These are phyloP conservation scores for Dioscorea dumetorum DNA, from an alignment of 106 monocot genomes.

Conservation along the genomic window DNA sequence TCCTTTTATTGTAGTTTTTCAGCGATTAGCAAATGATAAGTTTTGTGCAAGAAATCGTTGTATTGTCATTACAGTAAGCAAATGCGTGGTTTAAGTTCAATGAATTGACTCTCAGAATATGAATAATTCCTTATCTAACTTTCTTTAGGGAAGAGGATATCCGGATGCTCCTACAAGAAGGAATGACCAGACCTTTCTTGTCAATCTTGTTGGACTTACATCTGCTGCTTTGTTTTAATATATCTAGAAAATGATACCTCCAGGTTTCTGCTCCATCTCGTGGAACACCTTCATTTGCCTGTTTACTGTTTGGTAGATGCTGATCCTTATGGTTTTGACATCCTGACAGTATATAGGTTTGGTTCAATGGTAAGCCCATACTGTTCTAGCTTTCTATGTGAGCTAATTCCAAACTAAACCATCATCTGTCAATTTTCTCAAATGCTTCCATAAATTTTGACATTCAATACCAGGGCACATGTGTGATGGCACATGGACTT, in stretches of 20 bases:
- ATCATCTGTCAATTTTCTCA: no score
- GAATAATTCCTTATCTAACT: background rate
- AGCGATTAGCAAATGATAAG: conserved; percentile 89
- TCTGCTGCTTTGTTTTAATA: no score
- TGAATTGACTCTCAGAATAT: background rate
- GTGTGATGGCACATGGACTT: no score
- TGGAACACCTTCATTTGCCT: conserved; percentile 65
- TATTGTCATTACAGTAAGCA: conserved; percentile 90
- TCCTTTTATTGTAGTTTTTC: conserved; percentile 47
- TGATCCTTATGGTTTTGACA: conserved; percentile 99
- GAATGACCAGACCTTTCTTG: conserved; percentile 8
- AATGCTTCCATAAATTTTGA: no score
- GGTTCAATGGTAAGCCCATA: conserved; percentile 68
- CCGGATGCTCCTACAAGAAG: conserved; percentile 98
- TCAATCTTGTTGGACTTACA: background rate
- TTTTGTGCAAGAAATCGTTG: conserved; percentile 79
- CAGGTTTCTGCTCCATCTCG: conserved; percentile 74
- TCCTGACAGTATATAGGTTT: conserved; percentile 78
- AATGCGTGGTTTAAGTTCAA: background rate
- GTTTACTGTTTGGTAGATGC: conserved; percentile 88
- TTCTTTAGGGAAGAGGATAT: conserved; percentile 86
- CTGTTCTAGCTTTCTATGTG: no score
- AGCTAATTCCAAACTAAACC: no score
- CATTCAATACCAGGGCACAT: no score
- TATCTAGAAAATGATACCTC: conserved; percentile 1